Evolutionary conservation across 1,139 yeast genomes (phyloP).

Genomic region (Sugiyamaella xylanicola): DNA sequence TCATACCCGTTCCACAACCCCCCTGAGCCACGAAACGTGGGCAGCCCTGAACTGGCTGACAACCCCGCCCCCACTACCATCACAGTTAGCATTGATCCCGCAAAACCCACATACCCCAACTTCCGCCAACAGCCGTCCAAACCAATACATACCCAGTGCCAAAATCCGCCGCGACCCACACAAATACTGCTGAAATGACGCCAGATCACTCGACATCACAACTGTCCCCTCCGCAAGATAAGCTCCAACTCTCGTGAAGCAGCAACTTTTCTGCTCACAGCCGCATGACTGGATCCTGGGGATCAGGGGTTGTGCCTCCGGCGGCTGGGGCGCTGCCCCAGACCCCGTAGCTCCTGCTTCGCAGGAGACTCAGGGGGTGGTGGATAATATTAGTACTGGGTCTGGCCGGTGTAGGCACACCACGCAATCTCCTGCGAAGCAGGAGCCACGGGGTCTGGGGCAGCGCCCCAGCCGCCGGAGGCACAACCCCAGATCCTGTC

Average conservation of each 20-base stretch:
- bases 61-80: slow-evolving; percentile 74
- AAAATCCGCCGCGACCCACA: slow-evolving; percentile 12
- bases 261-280: slow-evolving; percentile 3
- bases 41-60: slow-evolving; percentile 74
- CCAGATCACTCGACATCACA: slow-evolving; percentile 13
- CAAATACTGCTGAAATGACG: slow-evolving; percentile 17
- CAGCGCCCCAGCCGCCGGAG: slow-evolving; percentile 1
- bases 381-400: too few species aligned
- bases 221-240: background rate
- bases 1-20: slow-evolving; percentile 80
- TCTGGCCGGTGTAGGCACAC: background rate
- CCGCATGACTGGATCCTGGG: background rate
- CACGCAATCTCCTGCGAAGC: background rate
- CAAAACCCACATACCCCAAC: background rate
- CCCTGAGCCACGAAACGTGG: slow-evolving; percentile 70
- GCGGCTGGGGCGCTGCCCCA: background rate
- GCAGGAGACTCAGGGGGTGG: background rate
- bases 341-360: background rate
- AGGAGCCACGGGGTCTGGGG: slow-evolving; percentile 1
- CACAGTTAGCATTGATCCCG: slow-evolving; percentile 1
- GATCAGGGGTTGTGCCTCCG: background rate
- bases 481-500: background rate
- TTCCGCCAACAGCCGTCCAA: too few species aligned
- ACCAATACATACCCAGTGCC: slow-evolving; percentile 16
- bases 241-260: slow-evolving; percentile 1